phyloP scores from a whole-genome alignment of 2,329 filamentous ascomycete genomes.

The Aspergillus novofumigatus region DNA sequence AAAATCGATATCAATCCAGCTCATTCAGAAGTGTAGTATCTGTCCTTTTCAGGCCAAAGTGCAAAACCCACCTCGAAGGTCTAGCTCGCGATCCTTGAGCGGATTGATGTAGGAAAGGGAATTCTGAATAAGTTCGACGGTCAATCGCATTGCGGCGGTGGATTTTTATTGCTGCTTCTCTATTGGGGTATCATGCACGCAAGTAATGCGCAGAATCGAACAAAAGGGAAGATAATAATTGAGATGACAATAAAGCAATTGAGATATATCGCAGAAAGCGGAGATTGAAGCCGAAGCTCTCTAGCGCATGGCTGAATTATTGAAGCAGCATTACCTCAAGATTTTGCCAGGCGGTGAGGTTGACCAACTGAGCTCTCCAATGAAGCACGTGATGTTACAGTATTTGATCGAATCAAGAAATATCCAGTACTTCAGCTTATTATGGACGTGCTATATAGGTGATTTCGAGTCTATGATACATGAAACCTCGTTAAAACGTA shows the following conservation, averaged over 20 bases:
- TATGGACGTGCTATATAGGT: not conserved
- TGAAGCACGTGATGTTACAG: not conserved
- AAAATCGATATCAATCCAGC: conserved; percentile 78
- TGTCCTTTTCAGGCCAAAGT: conserved; percentile 71
- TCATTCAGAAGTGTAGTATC: conserved; percentile 80
- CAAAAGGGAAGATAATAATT: not conserved
- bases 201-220: not conserved
- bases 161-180: not conserved
- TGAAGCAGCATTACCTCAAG: conserved; percentile 4
- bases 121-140: conserved; percentile 86
- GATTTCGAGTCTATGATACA: conserved; percentile 13
- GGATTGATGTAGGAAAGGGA: conserved; percentile 98
- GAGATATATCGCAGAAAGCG: not conserved
- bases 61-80: conserved; percentile 87
- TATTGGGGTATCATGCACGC: conserved; percentile 17
- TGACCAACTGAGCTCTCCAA: not conserved
- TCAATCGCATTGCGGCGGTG: conserved; percentile 73
- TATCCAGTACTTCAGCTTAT: not conserved
- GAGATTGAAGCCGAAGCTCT: conserved; percentile 8
- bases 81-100: conserved; percentile 96
- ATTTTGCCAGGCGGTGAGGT: conserved; percentile 9
- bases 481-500: conserved; percentile 13
- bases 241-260: not conserved
- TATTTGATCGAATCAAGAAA: not conserved
- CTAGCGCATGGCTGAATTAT: conserved; percentile 8